These are phyloP conservation scores for Colletotrichum zoysiae DNA, from an alignment of 2,329 filamentous ascomycete genomes.

Conservation along the genomic window DNA sequence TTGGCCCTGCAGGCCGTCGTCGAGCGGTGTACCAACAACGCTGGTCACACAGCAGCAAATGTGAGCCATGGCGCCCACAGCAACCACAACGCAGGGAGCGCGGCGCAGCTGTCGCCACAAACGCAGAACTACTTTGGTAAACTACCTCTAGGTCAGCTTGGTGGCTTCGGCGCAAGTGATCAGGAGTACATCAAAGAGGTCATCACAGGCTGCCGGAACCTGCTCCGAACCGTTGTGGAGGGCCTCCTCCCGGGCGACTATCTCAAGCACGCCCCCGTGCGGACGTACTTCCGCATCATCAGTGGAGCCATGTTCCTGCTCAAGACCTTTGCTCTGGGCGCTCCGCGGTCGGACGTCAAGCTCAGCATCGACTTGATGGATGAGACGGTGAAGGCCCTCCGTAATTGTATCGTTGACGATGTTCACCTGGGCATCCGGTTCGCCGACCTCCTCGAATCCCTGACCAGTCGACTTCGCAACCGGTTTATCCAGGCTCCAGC, in stretches of 20 bases:
- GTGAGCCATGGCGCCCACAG: slow-evolving; percentile 47
- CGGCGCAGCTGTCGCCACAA: slow-evolving; percentile 68
- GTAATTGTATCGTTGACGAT: slow-evolving; percentile 85
- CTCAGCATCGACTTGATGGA: slow-evolving; percentile 82
- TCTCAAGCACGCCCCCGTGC: slow-evolving; percentile 84
- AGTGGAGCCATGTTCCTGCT: slow-evolving; percentile 87
- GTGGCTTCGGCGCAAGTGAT: slow-evolving; percentile 74
- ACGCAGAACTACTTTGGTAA: slow-evolving; percentile 75
- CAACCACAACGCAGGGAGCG: slow-evolving; percentile 52
- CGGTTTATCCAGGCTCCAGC: slow-evolving; percentile 77
- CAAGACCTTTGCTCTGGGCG: slow-evolving; percentile 86
- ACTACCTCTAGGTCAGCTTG: slow-evolving; percentile 72
- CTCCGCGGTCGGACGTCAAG: slow-evolving; percentile 81
- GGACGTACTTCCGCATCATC: slow-evolving; percentile 89
- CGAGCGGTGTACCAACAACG: slow-evolving; percentile 87
- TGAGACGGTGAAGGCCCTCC: slow-evolving; percentile 78
- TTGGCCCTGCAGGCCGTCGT: slow-evolving; percentile 94
- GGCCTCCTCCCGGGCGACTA: slow-evolving; percentile 80
- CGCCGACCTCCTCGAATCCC: slow-evolving; percentile 82
- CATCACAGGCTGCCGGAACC: slow-evolving; percentile 80
- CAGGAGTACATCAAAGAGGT: slow-evolving; percentile 82
- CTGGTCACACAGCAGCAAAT: slow-evolving; percentile 57
- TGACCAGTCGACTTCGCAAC: slow-evolving; percentile 79
- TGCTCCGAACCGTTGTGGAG: slow-evolving; percentile 82
- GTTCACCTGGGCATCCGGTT: slow-evolving; percentile 89